Conservation (phyloP, 345 rosid genomes). For the Turritis glabra region DNA sequence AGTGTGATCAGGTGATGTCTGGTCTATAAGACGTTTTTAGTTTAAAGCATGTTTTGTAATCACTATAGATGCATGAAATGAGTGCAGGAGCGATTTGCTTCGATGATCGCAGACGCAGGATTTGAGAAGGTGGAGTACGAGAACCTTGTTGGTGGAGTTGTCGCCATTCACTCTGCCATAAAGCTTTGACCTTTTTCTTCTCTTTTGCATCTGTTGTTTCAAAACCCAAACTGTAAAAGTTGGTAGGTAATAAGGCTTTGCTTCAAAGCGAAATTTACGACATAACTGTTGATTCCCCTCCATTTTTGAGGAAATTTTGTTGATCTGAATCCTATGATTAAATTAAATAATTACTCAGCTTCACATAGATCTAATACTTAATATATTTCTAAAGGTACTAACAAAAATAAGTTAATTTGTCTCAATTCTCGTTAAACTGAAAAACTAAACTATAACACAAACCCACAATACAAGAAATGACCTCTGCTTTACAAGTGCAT, state of each 20-base stretch:
- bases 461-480: neutral
- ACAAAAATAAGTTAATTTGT: no score
- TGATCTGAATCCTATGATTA: neutral
- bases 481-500: neutral
- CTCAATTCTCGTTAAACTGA: neutral
- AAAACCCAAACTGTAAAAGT: constrained; percentile 5
- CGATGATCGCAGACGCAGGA: constrained; percentile 89
- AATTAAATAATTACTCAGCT: neutral
- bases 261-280: neutral
- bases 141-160: constrained; percentile 93
- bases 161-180: constrained; percentile 83
- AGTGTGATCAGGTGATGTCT: neutral
- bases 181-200: constrained; percentile 46
- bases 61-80: neutral
- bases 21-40: neutral
- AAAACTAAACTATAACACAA: neutral
- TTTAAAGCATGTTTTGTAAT: neutral
- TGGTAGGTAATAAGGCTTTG: neutral
- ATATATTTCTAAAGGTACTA: no score
- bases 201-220: neutral
- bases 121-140: constrained; percentile 96
- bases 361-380: no score
- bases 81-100: constrained; percentile 77
- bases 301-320: neutral
- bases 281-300: neutral